Base-by-base conservation (phyloP, 768 basidiomycete species). In the Leccinum arenicola region DNA sequence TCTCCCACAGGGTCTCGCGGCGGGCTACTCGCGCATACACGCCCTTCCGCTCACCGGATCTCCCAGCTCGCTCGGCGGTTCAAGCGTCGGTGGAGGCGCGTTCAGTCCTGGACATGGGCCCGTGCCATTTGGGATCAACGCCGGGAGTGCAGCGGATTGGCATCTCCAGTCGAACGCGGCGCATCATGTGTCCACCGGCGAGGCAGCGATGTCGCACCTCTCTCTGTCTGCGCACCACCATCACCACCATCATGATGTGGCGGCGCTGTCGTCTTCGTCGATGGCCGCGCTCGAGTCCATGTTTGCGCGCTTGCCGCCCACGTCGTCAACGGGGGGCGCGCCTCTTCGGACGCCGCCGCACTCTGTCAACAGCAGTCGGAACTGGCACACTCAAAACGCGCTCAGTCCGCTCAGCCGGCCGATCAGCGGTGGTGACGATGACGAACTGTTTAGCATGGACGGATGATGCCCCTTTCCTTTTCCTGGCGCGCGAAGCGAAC, bases 1-100 rank as follows among this genome's bases (percentile, higher is more conserved):
- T 23, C 79, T 97, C 12, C 95, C 95, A 1, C 93, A 95, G 31
- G 31, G 31, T 31, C 31, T 31, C 10, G 31, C 31, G 0, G 92
- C 92, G 0, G 95, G 94, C 0, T 87, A 93, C 68, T 94, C 91
- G 29, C 82, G 94, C 58, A 88, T 97, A 58, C 95, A 98, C 65
- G 88, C 93, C 2, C 76, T 80, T 27, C 81, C 82, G 0, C 25
- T 25, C 23, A 23, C 23, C 23, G 23, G 23, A 23, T 23, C 23
- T 23, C 23, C 23, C 23, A 23, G 23, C 23, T 23, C 23, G 23
- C 23, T 23, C 23, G 23, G 23, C 23, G 23, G 23, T 23, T 23
- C 23, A 29, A 71, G 67, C 53, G 62, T 63, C 25, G 70, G 70
- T 19, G 69, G 54, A 1, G 64, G 68, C 9, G 65, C 72, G 6